Evolutionary conservation across 441 rosid genomes (phyloP), one percentile per base, ranked within the genome.

Genomic region (Syzygium syzygioides): DNA sequence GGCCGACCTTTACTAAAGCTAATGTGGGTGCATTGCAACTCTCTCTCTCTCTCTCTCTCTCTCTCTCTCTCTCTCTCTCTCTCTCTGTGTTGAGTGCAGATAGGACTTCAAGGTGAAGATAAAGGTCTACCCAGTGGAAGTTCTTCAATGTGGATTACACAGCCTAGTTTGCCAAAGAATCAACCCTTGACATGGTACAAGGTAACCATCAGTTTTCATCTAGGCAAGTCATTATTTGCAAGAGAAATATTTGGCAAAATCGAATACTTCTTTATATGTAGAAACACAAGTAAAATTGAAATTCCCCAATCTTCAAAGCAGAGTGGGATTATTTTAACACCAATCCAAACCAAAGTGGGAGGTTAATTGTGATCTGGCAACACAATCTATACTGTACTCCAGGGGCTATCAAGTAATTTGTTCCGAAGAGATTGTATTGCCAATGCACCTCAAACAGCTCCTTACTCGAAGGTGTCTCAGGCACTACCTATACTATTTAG

Each of bases 181-280:
- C 96, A 96, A 91, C 98, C 99, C 88, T 88, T 98, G 90, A 91
- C 93, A 92, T 98, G 99, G 99, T 98, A 98, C 96, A 97, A 97
- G 98, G 99, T 98, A 92, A 91, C 53, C 52, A 76, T 41, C n/a
- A 26, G 10, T 76, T 41, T 76, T 52, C 83, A 41, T 41, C 83
- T 76, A 76, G 83, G 53, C 53, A 76, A 23, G 52, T 41, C 53
- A 41, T 41, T 76, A 76, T 76, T 45, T 76, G 9, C 9, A 37
- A 23, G n/a, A 52, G 52, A 37, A 11, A 76, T 76, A 41, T 76
- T 41, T 76, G 83, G 83, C 83, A 41, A 37, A 23, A 37, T 12
- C 5, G 15, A 76, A 37, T 23, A 37, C 83, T 76, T 71, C 52
- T 71, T 76, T 41, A 76, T 20, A 12, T 76, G 52, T 41, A 76